Evolutionary conservation across 2,329 filamentous ascomycete species (phyloP), one percentile per base, ranked within the genome.

Genomic region (Nakataea oryzae): DNA sequence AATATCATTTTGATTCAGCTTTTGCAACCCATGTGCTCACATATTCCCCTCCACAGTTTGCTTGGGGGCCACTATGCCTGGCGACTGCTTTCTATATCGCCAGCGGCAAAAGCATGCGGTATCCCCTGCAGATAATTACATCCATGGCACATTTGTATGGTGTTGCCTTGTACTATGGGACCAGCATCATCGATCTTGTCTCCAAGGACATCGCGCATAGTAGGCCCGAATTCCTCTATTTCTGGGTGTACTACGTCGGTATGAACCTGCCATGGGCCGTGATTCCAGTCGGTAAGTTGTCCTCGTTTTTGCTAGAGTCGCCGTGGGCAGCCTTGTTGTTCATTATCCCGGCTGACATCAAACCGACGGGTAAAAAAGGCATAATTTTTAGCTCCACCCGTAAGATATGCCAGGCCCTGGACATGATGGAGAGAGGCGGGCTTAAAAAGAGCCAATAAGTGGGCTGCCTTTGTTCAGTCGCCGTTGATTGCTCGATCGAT

Each of bases 161-260:
- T 62, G 80, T 86, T n/a, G 75, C 79, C 1, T 73, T 88, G 54
- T 88, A 88, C 74, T 86, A 84, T 69, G 73, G 79, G 2, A 88
- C 85, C 21, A 83, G 80, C 69, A 73, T 78, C 62, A 74, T 76
- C 59, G 82, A 84, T 64, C 70, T 76, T 62, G 73, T 72, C 41
- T 72, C 77, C 63, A 73, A 71, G 17, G 81, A 78, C 3, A 71
- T 76, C 27, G 74, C 74, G 26, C 81, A 84, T 67, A 84, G 81
- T 66, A 78, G 85, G 28, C 85, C 85, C 1, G 85, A 87, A 71
- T 73, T 76, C 27, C 69, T 82, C 32, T 88, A 88, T 67, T 86
- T 82, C 67, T 87, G 84, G 84, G 74, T 83, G 24, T 88, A 87
- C 67, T 87, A 85, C 64, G 74, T 83, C 6, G 81, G 80, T 2